A percentile compares a stretch with the other conserved stretches of the same genome.
phyloP scores from a whole-genome alignment of 2,329 filamentous ascomycete genomes.

The Talaromyces funiculosus region DNA sequence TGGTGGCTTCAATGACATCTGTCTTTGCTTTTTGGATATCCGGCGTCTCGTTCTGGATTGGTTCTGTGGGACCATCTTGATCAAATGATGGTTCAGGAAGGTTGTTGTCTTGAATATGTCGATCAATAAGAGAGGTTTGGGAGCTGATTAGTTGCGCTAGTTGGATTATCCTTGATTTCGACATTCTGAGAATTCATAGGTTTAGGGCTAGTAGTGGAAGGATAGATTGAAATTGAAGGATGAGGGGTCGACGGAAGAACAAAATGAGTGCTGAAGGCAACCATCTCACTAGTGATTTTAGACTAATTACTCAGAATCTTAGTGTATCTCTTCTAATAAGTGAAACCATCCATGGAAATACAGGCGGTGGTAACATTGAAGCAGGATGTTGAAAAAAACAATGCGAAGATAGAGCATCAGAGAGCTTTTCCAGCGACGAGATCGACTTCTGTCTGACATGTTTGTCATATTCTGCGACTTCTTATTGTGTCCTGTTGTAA shows the following conservation, averaged over 20 bases:
- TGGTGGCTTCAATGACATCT: slow-evolving; percentile 10
- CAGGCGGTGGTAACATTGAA: too few species aligned
- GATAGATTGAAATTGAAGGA: background rate
- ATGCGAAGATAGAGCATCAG: too few species aligned
- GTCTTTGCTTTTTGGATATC: slow-evolving; percentile 9
- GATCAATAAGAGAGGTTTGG: slow-evolving; percentile 7
- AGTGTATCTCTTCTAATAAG: background rate
- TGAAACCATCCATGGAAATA: too few species aligned
- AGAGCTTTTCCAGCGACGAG: too few species aligned
- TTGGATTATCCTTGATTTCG: slow-evolving; percentile 13
- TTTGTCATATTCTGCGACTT: too few species aligned
- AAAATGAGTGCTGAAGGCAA: background rate
- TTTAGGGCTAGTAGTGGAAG: background rate
- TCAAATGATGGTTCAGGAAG: slow-evolving; percentile 12
- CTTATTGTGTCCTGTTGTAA: too few species aligned
- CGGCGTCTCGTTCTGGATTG: slow-evolving; percentile 2
- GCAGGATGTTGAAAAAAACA: too few species aligned
- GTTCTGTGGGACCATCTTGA: slow-evolving; percentile 6
- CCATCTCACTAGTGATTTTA: background rate
- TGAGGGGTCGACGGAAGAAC: background rate
- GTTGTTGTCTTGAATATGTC: slow-evolving; percentile 7
- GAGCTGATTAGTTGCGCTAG: slow-evolving; percentile 12
- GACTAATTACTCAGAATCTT: background rate
- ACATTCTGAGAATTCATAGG: background rate
- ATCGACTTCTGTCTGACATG: too few species aligned